Evolutionary conservation across 148 eudicot species (phyloP), one percentile per base, ranked within the genome.

Genomic region (Nyssa sinensis): DNA sequence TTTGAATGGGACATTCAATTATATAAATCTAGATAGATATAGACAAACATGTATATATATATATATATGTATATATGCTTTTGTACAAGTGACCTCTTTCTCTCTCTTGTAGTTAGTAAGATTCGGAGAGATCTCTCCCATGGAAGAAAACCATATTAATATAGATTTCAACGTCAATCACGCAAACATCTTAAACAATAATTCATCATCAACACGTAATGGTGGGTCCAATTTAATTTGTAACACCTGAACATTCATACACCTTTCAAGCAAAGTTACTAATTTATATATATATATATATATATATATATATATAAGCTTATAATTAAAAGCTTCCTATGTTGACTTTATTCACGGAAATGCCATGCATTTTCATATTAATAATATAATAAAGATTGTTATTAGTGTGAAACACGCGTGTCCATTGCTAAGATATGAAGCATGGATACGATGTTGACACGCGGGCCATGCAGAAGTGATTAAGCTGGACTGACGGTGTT

Each of bases 151-250:
- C 69, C 74, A 65, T 55, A 63, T 73, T 17, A 47, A 59, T 39
- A 57, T 77, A 27, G 72, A 72, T 77, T 85, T 85, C 90, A 82
- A 83, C 97, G 88, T 90, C 88, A 92, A 92, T 92, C 97, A 92
- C 97, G 97, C 97, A 87, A 89, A 89, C 90, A 86, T 84, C 87
- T 83, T 82, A 88, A 76, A 75, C 85, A 70, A 77, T 81, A 65
- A 77, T 84, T 81, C 83, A 84, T 86, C 88, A 88, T 85, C 75
- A 77, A 72, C 88, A 91, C 84, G 87, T 85, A 85, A 84, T 84
- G 83, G 84, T 86, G 81, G 88, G 31, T 64, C 82, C 67, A 51
- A 24, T 37, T 28, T 60, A 75, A 65, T n/a, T 80, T 72, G 62
- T 37, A 82, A 78, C 80, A 80, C 84, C 81, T 79, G 77, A 79